A percentile compares a stretch with the other conserved stretches of the same genome.
Evolutionary conservation across 495 filamentous ascomycete genomes (phyloP).

Genomic region (Aspergillus taichungensis): DNA sequence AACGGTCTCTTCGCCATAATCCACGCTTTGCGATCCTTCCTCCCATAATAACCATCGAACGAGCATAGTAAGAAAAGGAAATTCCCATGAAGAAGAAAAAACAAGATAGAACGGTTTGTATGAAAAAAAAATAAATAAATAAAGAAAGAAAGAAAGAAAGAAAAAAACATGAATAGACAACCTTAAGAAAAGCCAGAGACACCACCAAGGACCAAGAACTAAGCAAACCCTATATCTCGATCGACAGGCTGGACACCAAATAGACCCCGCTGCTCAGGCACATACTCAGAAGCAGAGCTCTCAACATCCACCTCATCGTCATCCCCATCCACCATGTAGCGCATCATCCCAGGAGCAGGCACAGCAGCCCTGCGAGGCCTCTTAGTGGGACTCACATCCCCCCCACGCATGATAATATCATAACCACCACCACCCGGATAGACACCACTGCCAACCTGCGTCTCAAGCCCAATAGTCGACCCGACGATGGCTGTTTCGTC

Average conservation of each 20-base stretch:
- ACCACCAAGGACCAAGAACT: too few relatives aligned
- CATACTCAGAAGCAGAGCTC: conserved; percentile 11
- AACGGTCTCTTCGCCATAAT: too few relatives aligned
- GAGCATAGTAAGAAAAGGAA: not conserved
- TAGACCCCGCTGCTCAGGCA: conserved; percentile 3
- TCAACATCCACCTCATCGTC: conserved; percentile 5
- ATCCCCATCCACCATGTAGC: conserved; percentile 1
- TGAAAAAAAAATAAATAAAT: not conserved
- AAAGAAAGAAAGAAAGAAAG: not conserved
- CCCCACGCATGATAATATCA: not conserved
- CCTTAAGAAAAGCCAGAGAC: not conserved
- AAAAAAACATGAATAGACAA: not conserved
- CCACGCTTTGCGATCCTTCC: too few relatives aligned
- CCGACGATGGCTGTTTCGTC: too few relatives aligned
- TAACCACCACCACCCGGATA: not conserved
- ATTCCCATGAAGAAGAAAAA: not conserved
- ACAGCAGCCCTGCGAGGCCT: conserved; percentile 6
- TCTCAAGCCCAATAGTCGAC: too few relatives aligned
- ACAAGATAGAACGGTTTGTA: not conserved
- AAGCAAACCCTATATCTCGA: too few relatives aligned
- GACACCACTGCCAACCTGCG: too few relatives aligned
- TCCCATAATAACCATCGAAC: not conserved
- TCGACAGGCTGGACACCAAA: too few relatives aligned
- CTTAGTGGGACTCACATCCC: conserved; percentile 1
- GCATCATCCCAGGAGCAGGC: conserved; percentile 5